A percentile compares a stretch with the other conserved stretches of the same genome.
Conservation (phyloP, 2,329 filamentous ascomycete genomes). For the Fonsecaea nubica region DNA sequence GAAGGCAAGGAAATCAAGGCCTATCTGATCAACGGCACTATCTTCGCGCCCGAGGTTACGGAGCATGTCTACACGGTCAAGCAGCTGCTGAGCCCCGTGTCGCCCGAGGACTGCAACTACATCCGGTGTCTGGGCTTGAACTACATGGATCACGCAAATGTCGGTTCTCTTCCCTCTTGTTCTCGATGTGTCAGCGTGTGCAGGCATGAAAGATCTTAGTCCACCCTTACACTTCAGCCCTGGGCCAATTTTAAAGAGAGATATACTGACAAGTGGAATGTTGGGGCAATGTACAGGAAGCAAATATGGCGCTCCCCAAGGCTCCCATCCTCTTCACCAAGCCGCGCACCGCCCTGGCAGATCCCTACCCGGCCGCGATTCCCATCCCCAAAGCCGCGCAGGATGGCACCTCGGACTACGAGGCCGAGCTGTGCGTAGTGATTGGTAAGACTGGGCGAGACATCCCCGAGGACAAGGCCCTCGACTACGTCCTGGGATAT, state of each 20-base stretch:
- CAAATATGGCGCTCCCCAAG: slow-evolving; percentile 48
- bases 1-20: slow-evolving; percentile 46
- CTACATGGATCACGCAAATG: slow-evolving; percentile 50
- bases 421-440: slow-evolving; percentile 51
- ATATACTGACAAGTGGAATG: background rate
- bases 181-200: background rate
- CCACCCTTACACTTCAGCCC: too few species aligned
- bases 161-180: slow-evolving; percentile 12
- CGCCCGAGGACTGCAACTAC: slow-evolving; percentile 38
- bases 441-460: slow-evolving; percentile 48
- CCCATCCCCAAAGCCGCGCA: slow-evolving; percentile 46
- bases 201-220: background rate
- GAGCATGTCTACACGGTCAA: slow-evolving; percentile 40
- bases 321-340: slow-evolving; percentile 50
- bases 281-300: slow-evolving; percentile 41
- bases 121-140: slow-evolving; percentile 58
- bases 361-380: slow-evolving; percentile 42
- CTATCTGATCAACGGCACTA: slow-evolving; percentile 45
- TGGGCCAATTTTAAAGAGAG: background rate
- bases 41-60: slow-evolving; percentile 48
- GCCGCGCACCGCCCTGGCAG: slow-evolving; percentile 47
- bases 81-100: slow-evolving; percentile 40
- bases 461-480: slow-evolving; percentile 47
- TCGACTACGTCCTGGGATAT: slow-evolving; percentile 52
- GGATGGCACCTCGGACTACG: slow-evolving; percentile 51